Evolutionary conservation across 1,139 yeast genomes (phyloP), one percentile per base, ranked within the genome.

Genomic region (Scheffersomyces illinoinensis): DNA sequence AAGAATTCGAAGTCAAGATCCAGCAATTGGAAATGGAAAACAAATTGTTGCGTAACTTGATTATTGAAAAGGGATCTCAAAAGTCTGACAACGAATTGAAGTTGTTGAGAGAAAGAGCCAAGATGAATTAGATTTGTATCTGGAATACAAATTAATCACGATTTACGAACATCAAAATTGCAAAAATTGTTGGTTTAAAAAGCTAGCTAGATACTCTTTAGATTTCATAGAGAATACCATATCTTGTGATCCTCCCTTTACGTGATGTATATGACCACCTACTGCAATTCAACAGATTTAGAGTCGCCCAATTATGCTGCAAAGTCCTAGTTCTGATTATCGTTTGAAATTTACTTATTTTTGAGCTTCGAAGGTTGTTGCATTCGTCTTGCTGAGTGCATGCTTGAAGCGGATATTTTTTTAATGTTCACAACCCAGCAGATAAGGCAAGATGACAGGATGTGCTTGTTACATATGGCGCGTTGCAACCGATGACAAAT

Each of bases 1-100:
- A 79, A 57, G 76, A 77, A 33, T 81, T 90, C 62, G 95, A 91
- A 69, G 74, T 81, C 59, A 86, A 87, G 57, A 65, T 80, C 43
- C 73, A 71, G 70, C 91, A 91, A 64, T 69, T 85, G 62, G 87
- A 85, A 66, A 82, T 84, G 85, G 89, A 85, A 65, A 85, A 85
- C 65, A 76, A 78, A 68, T 75, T 72, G 72, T 89, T 92, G 62
- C 84, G 89, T 70, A 89, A 88, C 68, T 78, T 92, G 63, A 93
- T 92, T 26, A 87, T 88, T 49, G 95, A 90, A 68, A 88, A 83
- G 69, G 83, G 84, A 1, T 74, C 76, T 58, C 79, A 79, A 56
- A 76, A 78, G 63, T 71, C 77, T 26, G 83, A 79, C 50, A 71
- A 80, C 58, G 84, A 80, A 64, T 69, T 81, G 58, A 71, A 69